A percentile compares a stretch with the other conserved stretches of the same genome.
phyloP scores from a whole-genome alignment of 1,284 basidiomycete genomes.

The Tausonia pullulans region DNA sequence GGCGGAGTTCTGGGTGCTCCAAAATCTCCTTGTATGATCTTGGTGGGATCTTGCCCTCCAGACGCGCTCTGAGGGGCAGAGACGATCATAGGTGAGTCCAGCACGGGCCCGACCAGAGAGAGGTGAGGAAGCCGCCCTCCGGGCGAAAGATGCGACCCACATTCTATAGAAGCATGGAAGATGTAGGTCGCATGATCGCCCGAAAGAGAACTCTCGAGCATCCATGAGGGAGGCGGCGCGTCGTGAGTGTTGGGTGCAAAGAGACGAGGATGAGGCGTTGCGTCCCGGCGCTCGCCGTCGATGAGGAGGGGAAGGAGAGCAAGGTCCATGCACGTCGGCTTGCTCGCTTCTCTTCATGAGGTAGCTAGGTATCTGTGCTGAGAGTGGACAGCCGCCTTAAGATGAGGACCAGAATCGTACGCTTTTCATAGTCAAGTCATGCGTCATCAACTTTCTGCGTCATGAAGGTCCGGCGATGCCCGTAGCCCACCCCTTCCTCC shows the following conservation, averaged over 20 bases:
- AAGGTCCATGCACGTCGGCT: not conserved
- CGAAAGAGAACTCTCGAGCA: slow-evolving; percentile 7
- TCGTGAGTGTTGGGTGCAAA: not conserved
- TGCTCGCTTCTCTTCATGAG: not conserved
- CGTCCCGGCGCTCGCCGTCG: not conserved
- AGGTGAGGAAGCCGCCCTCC: slow-evolving; percentile 1
- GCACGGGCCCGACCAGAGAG: slow-evolving; percentile 10
- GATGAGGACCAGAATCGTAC: not conserved
- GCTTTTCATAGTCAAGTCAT: not conserved
- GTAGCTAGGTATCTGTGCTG: not conserved
- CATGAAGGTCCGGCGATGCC: not conserved
- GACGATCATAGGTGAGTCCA: slow-evolving; percentile 18
- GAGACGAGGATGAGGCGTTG: not conserved
- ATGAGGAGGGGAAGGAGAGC: not conserved
- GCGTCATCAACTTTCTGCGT: not conserved
- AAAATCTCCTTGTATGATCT: slow-evolving; percentile 59
- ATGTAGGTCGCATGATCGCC: slow-evolving; percentile 63
- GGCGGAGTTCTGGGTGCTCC: slow-evolving; percentile 62
- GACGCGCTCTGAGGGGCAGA: slow-evolving; percentile 52
- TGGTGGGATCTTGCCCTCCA: slow-evolving; percentile 63
- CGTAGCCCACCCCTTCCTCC: not conserved
- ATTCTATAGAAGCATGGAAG: slow-evolving; percentile 77
- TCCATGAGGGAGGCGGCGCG: not conserved
- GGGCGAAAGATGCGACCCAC: slow-evolving; percentile 35
- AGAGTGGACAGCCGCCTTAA: not conserved